phyloP scores from a whole-genome alignment of 208 protist genomes.

The Acanthamoeba divionensis region DNA sequence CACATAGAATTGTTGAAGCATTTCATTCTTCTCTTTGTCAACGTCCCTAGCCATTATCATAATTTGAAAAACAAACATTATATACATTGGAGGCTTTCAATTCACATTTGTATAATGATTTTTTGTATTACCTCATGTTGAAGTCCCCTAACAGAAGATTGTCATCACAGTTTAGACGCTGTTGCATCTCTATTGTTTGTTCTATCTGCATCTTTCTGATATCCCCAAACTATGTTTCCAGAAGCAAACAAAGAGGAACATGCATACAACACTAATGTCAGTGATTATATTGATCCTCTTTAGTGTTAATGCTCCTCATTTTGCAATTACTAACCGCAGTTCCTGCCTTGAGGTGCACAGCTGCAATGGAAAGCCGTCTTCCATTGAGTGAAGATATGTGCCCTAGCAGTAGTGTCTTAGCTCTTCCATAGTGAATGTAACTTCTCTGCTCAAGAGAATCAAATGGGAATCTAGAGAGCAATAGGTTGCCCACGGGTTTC shows the following conservation, averaged over 20 bases:
- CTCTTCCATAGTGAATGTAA: neutral
- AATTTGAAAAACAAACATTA: too few species aligned
- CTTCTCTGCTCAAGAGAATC: neutral
- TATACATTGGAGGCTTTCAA: too few species aligned
- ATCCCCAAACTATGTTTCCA: neutral
- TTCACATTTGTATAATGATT: too few species aligned
- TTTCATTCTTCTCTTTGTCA: neutral
- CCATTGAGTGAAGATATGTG: neutral
- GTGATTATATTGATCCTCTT: neutral
- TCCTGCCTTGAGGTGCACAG: neutral
- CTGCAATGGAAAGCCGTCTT: neutral
- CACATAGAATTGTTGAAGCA: neutral
- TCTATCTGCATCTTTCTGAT: neutral
- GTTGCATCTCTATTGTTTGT: constrained; percentile 17
- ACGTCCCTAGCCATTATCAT: too few species aligned
- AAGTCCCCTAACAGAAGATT: neutral
- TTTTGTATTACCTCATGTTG: too few species aligned
- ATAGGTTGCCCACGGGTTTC: neutral
- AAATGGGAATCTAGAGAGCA: neutral
- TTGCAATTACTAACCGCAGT: neutral
- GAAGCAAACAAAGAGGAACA: too few species aligned
- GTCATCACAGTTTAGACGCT: neutral
- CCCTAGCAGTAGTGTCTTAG: neutral
- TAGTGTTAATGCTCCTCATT: neutral
- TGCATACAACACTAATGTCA: neutral